Percentiles rank a stretch among this genome's conserved stretches.
These are phyloP conservation scores for Blepharisma stoltei DNA, from an alignment of 73 alveolate species.

Conservation along the genomic window DNA sequence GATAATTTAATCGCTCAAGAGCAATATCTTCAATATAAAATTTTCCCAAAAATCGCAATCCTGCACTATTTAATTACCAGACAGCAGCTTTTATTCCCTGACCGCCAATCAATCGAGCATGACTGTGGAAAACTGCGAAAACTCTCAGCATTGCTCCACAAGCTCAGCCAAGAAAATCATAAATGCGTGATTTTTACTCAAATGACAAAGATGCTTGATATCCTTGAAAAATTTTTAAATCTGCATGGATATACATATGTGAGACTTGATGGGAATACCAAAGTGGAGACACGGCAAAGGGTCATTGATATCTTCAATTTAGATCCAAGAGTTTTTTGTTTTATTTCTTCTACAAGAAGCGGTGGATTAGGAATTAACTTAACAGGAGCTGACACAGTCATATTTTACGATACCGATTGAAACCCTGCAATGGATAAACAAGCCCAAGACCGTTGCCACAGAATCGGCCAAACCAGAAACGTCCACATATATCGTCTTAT, in stretches of 20 bases:
- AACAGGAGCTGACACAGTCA: slow-evolving; percentile 99
- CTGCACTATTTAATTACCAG: slow-evolving; percentile 27
- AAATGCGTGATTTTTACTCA: slow-evolving; percentile 64
- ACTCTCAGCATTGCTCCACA: slow-evolving; percentile 24
- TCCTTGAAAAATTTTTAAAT: slow-evolving; percentile 92
- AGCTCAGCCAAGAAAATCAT: neutral
- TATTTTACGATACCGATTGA: slow-evolving; percentile 99
- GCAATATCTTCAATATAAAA: neutral
- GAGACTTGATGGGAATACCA: slow-evolving; percentile 97
- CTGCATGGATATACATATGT: slow-evolving; percentile 94
- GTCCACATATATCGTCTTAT: slow-evolving; percentile 98
- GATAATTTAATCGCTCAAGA: neutral
- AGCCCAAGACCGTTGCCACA: slow-evolving; percentile 99
- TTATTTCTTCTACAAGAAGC: slow-evolving; percentile 97
- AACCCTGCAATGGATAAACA: slow-evolving; percentile 99
- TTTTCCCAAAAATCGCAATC: neutral
- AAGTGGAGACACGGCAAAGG: slow-evolving; percentile 94
- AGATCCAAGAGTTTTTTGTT: slow-evolving; percentile 92
- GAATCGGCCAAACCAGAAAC: slow-evolving; percentile 99
- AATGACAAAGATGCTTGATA: slow-evolving; percentile 98
- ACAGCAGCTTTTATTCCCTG: slow-evolving; percentile 80
- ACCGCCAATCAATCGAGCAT: slow-evolving; percentile 92
- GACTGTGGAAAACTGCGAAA: slow-evolving; percentile 98
- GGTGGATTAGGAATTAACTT: slow-evolving; percentile 99
- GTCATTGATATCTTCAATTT: slow-evolving; percentile 91